Base-by-base conservation (phyloP, 768 basidiomycete genomes). In the Tephrocybe sp. region DNA sequence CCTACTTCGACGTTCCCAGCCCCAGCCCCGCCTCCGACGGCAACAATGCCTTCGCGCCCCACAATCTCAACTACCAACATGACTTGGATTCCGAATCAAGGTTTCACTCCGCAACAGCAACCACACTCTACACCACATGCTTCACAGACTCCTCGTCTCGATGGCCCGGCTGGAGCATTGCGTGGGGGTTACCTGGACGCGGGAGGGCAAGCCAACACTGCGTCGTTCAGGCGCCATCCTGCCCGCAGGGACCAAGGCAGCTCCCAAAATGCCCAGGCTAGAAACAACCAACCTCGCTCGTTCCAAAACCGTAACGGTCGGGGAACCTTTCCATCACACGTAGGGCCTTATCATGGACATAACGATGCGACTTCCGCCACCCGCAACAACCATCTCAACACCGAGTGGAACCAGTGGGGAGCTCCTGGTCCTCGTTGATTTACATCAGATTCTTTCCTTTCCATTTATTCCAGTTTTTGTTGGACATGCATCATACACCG, bases 351-450 rank as follows among this genome's bases (percentile, higher is more conserved):
- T 39, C 33, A 51, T 10, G 49, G 50, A 23, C 52, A 45, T 27
- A 52, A 49, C 46, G 60, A 61, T 55, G 23, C 55, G 46, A 59
- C 56, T 45, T 50, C 54, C 39, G 46, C 47, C 25, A 19, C 51
- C 25, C 57, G 51, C 19, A 51, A 52, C 15, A 25, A 51, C 5
- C 62, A 61, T 38, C 51, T 58, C 46, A 56, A 48, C 24, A 41
- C 56, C 46, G 66, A 70, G 30, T 70, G 69, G 71, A 64, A 55
- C 53, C 66, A 67, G 30, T 69, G 66, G 68, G 62, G 54, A 33
- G 45, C 57, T 46, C 41, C 52, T 46, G 52, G 51, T n/a, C n/a
- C 42, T 31, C 66, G 60, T 41, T 68, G 54, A 63, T 33, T n/a
- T 22, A 44, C 15, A 40, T 34, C 15, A 12, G 47, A 7, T 33